These are phyloP conservation scores for Lodderomyces oxycetoniae DNA, from an alignment of 1,139 yeast species.

Conservation along the genomic window DNA sequence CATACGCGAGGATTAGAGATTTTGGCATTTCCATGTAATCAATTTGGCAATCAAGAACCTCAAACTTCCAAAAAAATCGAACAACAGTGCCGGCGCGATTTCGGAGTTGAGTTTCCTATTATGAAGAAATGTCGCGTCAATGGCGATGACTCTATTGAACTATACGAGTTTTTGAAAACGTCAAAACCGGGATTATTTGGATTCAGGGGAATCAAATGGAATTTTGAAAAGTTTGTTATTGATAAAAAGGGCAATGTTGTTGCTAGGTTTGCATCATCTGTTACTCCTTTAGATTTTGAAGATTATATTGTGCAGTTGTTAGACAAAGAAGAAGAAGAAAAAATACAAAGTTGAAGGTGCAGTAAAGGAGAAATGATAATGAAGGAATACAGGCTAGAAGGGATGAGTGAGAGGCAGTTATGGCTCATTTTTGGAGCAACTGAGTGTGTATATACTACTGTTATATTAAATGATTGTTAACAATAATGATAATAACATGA, in stretches of 20 bases:
- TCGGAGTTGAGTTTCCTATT: constrained; percentile 49
- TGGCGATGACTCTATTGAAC: constrained; percentile 27
- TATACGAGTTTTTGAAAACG: constrained; percentile 31
- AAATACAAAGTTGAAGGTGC: constrained; percentile 1
- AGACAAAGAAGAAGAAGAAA: constrained; percentile 5
- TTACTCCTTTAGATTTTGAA: constrained; percentile 61
- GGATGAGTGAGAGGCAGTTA: too few relatives aligned
- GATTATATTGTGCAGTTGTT: constrained; percentile 44
- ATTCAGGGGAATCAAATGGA: constrained; percentile 84
- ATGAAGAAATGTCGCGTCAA: constrained; percentile 36
- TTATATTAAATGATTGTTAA: too few relatives aligned
- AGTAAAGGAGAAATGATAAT: background rate
- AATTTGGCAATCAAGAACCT: constrained; percentile 79
- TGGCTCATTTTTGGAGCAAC: too few relatives aligned
- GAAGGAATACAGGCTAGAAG: background rate
- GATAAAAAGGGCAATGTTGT: constrained; percentile 69
- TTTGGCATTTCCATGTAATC: constrained; percentile 43
- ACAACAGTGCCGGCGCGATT: constrained; percentile 58
- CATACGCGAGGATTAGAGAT: constrained; percentile 28
- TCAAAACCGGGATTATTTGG: constrained; percentile 55
- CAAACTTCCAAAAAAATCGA: constrained; percentile 62
- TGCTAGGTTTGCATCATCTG: constrained; percentile 62
- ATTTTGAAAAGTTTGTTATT: constrained; percentile 86
- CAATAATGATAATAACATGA: too few relatives aligned
- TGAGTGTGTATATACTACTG: too few relatives aligned